Conservation (phyloP, 2,329 filamentous ascomycete genomes). For the Boeremia lycopersici region DNA sequence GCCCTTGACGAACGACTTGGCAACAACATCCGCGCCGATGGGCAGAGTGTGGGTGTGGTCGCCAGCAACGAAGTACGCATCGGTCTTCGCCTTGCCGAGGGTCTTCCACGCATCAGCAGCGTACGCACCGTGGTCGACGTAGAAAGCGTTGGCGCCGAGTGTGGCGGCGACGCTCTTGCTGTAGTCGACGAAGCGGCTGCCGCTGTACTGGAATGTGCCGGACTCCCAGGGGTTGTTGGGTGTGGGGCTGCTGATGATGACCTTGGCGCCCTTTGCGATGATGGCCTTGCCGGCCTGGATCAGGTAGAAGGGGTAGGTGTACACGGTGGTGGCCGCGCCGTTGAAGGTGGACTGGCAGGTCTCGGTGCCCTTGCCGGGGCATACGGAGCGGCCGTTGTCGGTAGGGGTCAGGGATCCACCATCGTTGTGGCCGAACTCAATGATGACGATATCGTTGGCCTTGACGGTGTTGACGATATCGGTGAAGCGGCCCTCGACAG, state of each 20-base stretch:
- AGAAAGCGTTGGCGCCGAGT: slow-evolving; percentile 54
- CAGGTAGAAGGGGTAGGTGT: slow-evolving; percentile 67
- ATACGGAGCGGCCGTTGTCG: slow-evolving; percentile 69
- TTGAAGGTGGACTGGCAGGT: slow-evolving; percentile 61
- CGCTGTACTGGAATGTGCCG: slow-evolving; percentile 56
- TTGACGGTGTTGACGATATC: slow-evolving; percentile 60
- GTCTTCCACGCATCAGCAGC: slow-evolving; percentile 60
- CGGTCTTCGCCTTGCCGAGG: slow-evolving; percentile 57
- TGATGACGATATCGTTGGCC: slow-evolving; percentile 68
- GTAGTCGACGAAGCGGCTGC: slow-evolving; percentile 64
- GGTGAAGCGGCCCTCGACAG: slow-evolving; percentile 68
- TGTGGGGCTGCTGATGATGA: slow-evolving; percentile 64
- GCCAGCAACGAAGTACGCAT: slow-evolving; percentile 59
- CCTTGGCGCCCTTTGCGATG: slow-evolving; percentile 62
- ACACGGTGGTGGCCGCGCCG: slow-evolving; percentile 60
- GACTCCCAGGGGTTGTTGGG: slow-evolving; percentile 69
- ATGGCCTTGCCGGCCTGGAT: slow-evolving; percentile 62
- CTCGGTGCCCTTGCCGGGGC: slow-evolving; percentile 60
- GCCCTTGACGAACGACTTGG: slow-evolving; percentile 65
- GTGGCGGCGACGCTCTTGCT: slow-evolving; percentile 52
- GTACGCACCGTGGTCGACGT: slow-evolving; percentile 67
- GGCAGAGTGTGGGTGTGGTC: slow-evolving; percentile 69
- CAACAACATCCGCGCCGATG: slow-evolving; percentile 61
- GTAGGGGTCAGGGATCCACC: slow-evolving; percentile 60
- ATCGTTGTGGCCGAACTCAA: slow-evolving; percentile 77